Percentiles rank a stretch among this genome's conserved stretches.
Conservation (phyloP, 2,329 filamentous ascomycete species). For the Neonectria sp. region DNA sequence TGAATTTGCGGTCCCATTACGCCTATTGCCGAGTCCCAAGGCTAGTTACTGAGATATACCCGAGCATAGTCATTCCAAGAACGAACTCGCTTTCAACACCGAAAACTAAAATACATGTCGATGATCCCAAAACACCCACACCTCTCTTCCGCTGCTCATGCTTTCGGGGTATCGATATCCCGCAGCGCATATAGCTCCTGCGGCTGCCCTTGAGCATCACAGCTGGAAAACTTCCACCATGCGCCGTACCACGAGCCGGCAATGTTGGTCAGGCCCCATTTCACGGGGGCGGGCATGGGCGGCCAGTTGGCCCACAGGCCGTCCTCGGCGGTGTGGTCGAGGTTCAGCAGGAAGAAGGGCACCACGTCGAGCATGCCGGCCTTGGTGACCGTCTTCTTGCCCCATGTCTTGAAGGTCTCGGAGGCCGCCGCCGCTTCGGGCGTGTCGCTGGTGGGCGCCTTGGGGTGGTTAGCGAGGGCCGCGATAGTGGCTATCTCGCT, state of each 20-base stretch:
- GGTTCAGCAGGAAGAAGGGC: slow-evolving; percentile 75
- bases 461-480: slow-evolving; percentile 63
- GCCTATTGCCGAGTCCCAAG: slow-evolving; percentile 8
- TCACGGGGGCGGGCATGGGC: slow-evolving; percentile 72
- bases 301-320: slow-evolving; percentile 75
- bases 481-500: slow-evolving; percentile 69
- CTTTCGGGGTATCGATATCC: neutral
- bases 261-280: slow-evolving; percentile 73
- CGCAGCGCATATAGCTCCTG: slow-evolving; percentile 68
- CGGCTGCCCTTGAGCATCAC: slow-evolving; percentile 66
- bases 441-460: slow-evolving; percentile 63
- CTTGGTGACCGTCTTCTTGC: slow-evolving; percentile 75
- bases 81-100: slow-evolving; percentile 3
- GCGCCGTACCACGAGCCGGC: slow-evolving; percentile 69
- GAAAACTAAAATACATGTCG: slow-evolving; percentile 1
- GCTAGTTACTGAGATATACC: neutral
- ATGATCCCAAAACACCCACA: neutral
- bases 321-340: slow-evolving; percentile 72
- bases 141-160: neutral
- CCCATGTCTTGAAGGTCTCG: slow-evolving; percentile 71
- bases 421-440: slow-evolving; percentile 62
- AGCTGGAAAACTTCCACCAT: slow-evolving; percentile 78
- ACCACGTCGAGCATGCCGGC: slow-evolving; percentile 72
- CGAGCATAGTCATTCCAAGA: neutral
- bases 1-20: neutral